phyloP scores from a whole-genome alignment of 768 basidiomycete genomes.

The Boletus sp. region DNA sequence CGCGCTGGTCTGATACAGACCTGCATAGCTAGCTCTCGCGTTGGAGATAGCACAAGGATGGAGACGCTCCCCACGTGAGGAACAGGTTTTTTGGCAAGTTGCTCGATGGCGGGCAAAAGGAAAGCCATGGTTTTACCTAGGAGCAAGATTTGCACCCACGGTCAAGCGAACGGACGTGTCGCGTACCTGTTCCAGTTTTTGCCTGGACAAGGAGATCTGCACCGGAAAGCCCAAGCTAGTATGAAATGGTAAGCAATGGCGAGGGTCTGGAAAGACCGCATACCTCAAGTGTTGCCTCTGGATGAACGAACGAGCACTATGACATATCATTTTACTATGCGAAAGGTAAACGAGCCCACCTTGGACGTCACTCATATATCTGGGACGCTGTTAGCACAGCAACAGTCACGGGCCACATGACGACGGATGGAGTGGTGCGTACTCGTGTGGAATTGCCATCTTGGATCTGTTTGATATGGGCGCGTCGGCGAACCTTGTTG shows the following conservation, averaged over 20 bases:
- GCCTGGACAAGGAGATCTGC: slow-evolving; percentile 50
- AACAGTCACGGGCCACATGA: slow-evolving; percentile 4
- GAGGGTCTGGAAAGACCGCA: not conserved
- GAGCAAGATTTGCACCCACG: not conserved
- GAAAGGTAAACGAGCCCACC: slow-evolving; percentile 26
- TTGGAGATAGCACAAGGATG: slow-evolving; percentile 68
- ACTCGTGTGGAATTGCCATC: slow-evolving; percentile 44
- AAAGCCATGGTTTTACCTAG: slow-evolving; percentile 72
- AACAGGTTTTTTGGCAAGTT: slow-evolving; percentile 47
- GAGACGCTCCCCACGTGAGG: slow-evolving; percentile 38
- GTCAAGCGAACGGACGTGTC: not conserved
- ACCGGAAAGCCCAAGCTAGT: slow-evolving; percentile 40
- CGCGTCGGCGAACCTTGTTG: slow-evolving; percentile 28
- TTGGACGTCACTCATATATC: slow-evolving; percentile 49
- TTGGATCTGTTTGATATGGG: slow-evolving; percentile 42
- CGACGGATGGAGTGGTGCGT: slow-evolving; percentile 15
- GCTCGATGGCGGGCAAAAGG: slow-evolving; percentile 72
- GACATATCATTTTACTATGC: not conserved
- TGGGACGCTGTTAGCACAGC: slow-evolving; percentile 24
- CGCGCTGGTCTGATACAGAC: slow-evolving; percentile 37
- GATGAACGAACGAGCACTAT: not conserved
- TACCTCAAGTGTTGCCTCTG: slow-evolving; percentile 44
- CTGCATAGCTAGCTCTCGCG: slow-evolving; percentile 72
- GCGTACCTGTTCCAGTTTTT: slow-evolving; percentile 60
- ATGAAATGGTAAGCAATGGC: slow-evolving; percentile 1